These are phyloP conservation scores for Gentiana dahurica DNA, from an alignment of 257 asterid genomes.

Conservation along the genomic window DNA sequence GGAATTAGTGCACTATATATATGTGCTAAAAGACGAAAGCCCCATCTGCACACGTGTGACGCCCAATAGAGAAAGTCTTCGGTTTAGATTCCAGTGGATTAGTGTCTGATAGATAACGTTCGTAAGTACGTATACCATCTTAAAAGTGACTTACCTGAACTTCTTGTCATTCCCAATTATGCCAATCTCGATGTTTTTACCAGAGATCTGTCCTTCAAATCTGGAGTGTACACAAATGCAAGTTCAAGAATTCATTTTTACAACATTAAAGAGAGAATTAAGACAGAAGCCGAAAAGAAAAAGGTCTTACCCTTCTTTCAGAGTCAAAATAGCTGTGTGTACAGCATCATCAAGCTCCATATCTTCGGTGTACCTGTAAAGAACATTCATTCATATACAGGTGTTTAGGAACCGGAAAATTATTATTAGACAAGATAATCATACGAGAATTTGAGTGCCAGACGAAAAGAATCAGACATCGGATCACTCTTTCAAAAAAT, in stretches of 20 bases:
- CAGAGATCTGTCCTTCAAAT: slow-evolving; percentile 94
- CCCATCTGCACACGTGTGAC: no score
- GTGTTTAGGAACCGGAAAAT: neutral
- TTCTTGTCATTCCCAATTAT: slow-evolving; percentile 77
- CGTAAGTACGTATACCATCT: neutral
- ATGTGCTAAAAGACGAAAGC: no score
- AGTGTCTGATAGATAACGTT: no score
- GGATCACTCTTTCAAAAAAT: neutral
- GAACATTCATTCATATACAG: neutral
- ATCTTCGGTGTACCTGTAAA: slow-evolving; percentile 84
- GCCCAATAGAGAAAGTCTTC: no score
- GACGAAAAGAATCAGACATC: neutral
- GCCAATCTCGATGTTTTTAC: slow-evolving; percentile 96
- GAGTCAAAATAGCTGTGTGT: slow-evolving; percentile 95
- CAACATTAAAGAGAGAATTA: neutral
- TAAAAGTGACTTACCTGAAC: slow-evolving; percentile 42
- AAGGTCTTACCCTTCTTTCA: slow-evolving; percentile 83
- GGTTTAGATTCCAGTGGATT: no score
- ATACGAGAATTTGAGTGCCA: neutral
- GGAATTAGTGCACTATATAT: no score
- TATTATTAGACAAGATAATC: neutral
- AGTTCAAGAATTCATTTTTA: no score
- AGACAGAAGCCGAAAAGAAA: neutral
- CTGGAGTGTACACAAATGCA: slow-evolving; percentile 23
- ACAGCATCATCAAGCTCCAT: slow-evolving; percentile 99